Base-by-base conservation (phyloP, 495 filamentous ascomycete genomes). In the Annulohypoxylon moriforme region DNA sequence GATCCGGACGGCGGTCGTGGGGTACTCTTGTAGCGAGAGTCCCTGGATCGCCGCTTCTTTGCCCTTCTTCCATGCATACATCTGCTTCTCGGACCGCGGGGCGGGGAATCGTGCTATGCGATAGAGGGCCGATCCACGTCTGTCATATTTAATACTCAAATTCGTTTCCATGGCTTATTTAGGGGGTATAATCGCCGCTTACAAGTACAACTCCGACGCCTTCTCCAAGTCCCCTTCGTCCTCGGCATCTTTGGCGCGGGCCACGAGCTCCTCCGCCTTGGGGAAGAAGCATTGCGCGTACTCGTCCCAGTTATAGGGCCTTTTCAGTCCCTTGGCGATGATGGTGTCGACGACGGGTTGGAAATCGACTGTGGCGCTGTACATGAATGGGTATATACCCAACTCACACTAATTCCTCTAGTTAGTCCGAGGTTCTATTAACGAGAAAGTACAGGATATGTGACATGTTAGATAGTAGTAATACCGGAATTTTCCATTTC, bases 341-440 rank as follows among this genome's bases (percentile, higher is more conserved):
- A 82, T 78, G 34, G 53, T 29, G 16, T 73, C 68, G n/a, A 88
- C 88, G 14, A 93, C 84, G 1, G 89, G 88, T 74, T 89, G 81
- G 65, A 94, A 93, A 75, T 93, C 91, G 65, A 87, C 81, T 38
- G 83, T 78, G 3, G 80, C 77, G 13, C 88, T 87, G 71, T 91
- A 91, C 80, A 91, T 90, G 82, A 93, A 94, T 0, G 91, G 91
- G 75, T 94, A 94, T 27, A 93, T 79, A 8, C 89, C 88, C 83
- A 85, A 88, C 34, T 74, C 60, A 73, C 84, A 86, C 88, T 89
- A 61, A 31, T 14, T 34, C 10, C n/a, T 4, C 18, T 22, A 24
- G 8, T 64, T 61, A 46, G 68, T 40, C 36, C 36, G 13, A 40
- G 11, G 36, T 14, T 9, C 36, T 16, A 4, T 58, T 27, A 1